Base-by-base conservation (phyloP, 352 stramenopile species). In the Phytopythium chamaehyphon region DNA sequence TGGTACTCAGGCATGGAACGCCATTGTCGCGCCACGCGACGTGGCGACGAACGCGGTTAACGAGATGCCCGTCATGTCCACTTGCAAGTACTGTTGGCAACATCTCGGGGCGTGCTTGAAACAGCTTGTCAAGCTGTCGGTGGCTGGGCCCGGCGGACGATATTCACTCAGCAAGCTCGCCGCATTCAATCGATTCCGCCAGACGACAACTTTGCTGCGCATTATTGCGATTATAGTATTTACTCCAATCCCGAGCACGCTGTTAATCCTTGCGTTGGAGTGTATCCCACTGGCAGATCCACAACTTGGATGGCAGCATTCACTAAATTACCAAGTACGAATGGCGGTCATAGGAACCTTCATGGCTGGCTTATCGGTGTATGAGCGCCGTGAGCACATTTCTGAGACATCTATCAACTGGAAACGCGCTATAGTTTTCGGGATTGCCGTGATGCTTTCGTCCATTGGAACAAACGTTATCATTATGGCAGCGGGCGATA, bases 271-370 rank as follows among this genome's bases (percentile, higher is more conserved):
- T 6, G 23, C 61, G 6, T n/a, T 71, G 0, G 61, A 76, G 11
- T 63, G 42, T 15, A 62, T 76, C 0, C 67, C 64, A 2, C 40
- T 76, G 11, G 54, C 15, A 9, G 24, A 40, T 7, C 63, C 49
- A 28, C 16, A 19, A 14, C 39, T 45, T 10, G 39, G 39, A 11
- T 45, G 39, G 38, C 39, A 23, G n/a, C 1, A 15, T 4, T 45
- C 39, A 2, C 10, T 19, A 3, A 15, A 6, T 10, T 45, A 15
- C n/a, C 39, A 45, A 3, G 4, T 45, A 18, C 1, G 39, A 24
- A 6, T 7, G 1, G 12, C n/a, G n/a, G 6, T 21, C 9, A 33
- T 33, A 33, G 9, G 28, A 5, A 10, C 9, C 9, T 9, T 33
- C 5, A 33, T 33, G 28, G 28, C 28, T 33, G 28, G 5, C 5